These are phyloP conservation scores for Yarrowia hollandica DNA, from an alignment of 805 yeast species.

Conservation along the genomic window DNA sequence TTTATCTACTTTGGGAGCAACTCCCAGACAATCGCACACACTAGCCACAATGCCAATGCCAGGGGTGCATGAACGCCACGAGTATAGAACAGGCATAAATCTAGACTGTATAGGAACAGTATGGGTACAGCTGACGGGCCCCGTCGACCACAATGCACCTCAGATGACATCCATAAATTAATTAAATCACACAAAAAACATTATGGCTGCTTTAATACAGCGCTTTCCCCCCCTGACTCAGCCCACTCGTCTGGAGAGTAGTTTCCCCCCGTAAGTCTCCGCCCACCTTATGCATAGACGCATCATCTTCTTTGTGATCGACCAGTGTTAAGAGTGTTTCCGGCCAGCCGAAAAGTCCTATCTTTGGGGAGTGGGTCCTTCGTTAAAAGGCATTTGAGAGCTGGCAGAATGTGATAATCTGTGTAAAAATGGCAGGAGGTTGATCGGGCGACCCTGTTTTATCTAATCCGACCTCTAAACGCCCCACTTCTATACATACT, in stretches of 20 bases:
- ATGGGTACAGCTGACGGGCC: too few relatives aligned
- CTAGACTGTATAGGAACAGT: too few relatives aligned
- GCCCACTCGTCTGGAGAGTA: background rate
- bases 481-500: too few relatives aligned
- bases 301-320: background rate
- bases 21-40: background rate
- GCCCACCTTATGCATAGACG: conserved; percentile 14
- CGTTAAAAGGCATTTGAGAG: too few relatives aligned
- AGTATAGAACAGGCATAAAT: too few relatives aligned
- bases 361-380: conserved; percentile 4
- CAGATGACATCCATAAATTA: too few relatives aligned
- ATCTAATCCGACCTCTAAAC: too few relatives aligned
- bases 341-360: conserved; percentile 18
- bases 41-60: conserved; percentile 13
- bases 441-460: too few relatives aligned
- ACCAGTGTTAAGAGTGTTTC: background rate
- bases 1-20: conserved; percentile 1
- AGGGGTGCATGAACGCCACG: too few relatives aligned
- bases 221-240: conserved; percentile 5
- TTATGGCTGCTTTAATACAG: background rate
- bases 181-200: too few relatives aligned
- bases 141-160: too few relatives aligned
- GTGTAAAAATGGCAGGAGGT: background rate
- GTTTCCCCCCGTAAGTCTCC: background rate
- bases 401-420: too few relatives aligned